These are phyloP conservation scores for Fusarium globosum DNA, from an alignment of 2,329 filamentous ascomycete species.

Conservation along the genomic window DNA sequence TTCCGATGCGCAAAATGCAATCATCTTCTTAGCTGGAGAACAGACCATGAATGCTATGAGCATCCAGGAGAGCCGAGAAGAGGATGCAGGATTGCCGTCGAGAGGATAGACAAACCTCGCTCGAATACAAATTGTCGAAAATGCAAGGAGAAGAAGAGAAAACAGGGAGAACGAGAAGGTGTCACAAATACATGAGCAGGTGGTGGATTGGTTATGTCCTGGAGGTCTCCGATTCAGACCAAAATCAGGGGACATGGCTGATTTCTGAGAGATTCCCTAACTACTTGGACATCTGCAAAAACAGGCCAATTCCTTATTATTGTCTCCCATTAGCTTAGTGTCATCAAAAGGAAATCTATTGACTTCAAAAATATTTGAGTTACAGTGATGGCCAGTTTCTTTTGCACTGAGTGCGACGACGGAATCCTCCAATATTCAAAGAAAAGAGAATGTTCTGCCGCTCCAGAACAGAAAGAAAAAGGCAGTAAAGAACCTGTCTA, in stretches of 20 bases:
- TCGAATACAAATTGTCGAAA: rapidly evolving
- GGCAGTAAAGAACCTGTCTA: rapidly evolving
- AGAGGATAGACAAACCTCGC: background rate
- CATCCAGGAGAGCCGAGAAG: background rate
- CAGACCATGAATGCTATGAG: background rate
- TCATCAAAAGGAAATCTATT: rapidly evolving
- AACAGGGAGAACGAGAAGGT: rapidly evolving
- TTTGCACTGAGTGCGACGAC: no score
- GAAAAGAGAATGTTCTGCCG: background rate
- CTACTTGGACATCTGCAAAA: background rate
- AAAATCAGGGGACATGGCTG: rapidly evolving
- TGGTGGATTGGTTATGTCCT: rapidly evolving
- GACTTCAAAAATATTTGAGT: rapidly evolving
- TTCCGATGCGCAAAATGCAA: background rate
- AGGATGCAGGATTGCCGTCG: background rate
- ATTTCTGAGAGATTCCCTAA: rapidly evolving
- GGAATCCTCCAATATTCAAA: background rate
- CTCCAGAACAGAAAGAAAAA: background rate
- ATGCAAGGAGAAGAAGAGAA: rapidly evolving
- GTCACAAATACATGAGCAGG: no score
- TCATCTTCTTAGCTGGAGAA: background rate
- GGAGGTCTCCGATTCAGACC: rapidly evolving
- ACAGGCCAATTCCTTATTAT: rapidly evolving
- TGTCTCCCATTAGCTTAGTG: background rate
- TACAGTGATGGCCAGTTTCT: rapidly evolving